Percentiles rank a stretch among this genome's conserved stretches.
phyloP scores from a whole-genome alignment of 2,329 filamentous ascomycete genomes.

The Colletotrichum ledebouriae region DNA sequence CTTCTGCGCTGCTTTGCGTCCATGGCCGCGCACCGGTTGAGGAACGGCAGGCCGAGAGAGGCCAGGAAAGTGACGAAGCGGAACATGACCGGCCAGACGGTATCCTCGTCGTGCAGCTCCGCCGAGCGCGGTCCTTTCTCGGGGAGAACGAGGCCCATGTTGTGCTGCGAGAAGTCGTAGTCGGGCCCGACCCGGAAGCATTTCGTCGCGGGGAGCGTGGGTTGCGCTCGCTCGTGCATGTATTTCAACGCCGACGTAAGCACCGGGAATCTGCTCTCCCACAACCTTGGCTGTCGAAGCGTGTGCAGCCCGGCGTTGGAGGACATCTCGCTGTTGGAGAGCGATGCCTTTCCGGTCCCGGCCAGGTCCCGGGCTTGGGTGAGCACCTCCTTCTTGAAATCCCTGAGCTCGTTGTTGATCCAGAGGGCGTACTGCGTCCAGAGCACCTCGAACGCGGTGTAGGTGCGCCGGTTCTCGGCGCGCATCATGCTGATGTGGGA shows the following conservation, averaged over 20 bases:
- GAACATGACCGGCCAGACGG: constrained; percentile 13
- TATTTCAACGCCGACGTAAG: too few relatives aligned
- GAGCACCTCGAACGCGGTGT: background rate
- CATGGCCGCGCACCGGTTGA: constrained; percentile 8
- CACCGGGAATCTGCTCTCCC: too few relatives aligned
- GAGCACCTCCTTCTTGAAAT: background rate
- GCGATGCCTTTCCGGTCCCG: background rate
- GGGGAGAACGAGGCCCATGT: constrained; percentile 3
- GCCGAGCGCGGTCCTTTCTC: background rate
- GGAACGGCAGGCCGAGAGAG: constrained; percentile 50
- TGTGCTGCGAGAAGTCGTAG: background rate
- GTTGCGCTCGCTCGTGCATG: background rate
- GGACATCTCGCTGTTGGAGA: too few relatives aligned
- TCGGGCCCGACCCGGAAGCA: background rate
- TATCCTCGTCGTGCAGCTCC: background rate
- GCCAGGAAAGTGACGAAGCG: constrained; percentile 43
- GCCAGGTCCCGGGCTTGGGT: background rate
- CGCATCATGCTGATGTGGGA: background rate
- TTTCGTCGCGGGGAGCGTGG: background rate
- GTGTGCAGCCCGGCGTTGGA: too few relatives aligned
- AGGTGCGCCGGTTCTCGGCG: background rate
- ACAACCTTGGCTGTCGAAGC: too few relatives aligned
- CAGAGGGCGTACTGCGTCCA: constrained; percentile 22
- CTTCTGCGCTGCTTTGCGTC: background rate
- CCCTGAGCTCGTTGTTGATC: background rate